Base-by-base conservation (phyloP, 179 eudicot species). In the Gypsophila paniculata region DNA sequence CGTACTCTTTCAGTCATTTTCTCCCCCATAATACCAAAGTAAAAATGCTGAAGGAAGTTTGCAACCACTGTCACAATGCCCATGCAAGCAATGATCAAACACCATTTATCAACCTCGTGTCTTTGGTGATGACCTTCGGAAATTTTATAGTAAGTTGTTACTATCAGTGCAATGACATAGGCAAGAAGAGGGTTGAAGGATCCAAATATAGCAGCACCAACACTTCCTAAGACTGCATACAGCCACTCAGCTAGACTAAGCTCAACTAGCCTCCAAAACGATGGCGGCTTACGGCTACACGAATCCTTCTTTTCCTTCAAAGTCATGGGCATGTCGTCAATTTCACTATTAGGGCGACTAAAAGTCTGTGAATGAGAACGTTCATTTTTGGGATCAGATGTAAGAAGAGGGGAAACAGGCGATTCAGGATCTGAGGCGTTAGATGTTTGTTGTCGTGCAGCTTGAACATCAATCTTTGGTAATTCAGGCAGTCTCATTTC, bases 21-120 rank as follows among this genome's bases (percentile, higher is more conserved):
- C 85, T 94, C 99, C 61, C 99, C 99, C 99, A 94, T 94, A 48
- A 94, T 94, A 57, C 99, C 99, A 67, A 94, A 94, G 76, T 94
- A 94, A 61, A 94, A 94, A 74, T 94, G 99, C 82, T 94, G 99
- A 82, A 94, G 80, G 84, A 94, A 94, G 77, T 94, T 94, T n/a
- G 99, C 99, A 74, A 94, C 85, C 78, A 94, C 99, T 5, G 99
- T 94, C 68, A 90, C 97, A 70, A 90, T 62, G 62, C 99, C 99
- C 97, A 94, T 94, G 86, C 89, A 79, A 46, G 95, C 91, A 72
- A 94, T 94, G 73, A 92, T 88, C 74, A 94, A 85, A 82, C 99
- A 94, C 99, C 99, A 94, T 72, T 89, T 94, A 83, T 94, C 85
- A 74, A 94, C 94, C 80, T 94, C 96, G 38, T 81, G 83, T 21